Conservation (phyloP, 208 protist genomes). For the Herpetomonas tarakana region DNA sequence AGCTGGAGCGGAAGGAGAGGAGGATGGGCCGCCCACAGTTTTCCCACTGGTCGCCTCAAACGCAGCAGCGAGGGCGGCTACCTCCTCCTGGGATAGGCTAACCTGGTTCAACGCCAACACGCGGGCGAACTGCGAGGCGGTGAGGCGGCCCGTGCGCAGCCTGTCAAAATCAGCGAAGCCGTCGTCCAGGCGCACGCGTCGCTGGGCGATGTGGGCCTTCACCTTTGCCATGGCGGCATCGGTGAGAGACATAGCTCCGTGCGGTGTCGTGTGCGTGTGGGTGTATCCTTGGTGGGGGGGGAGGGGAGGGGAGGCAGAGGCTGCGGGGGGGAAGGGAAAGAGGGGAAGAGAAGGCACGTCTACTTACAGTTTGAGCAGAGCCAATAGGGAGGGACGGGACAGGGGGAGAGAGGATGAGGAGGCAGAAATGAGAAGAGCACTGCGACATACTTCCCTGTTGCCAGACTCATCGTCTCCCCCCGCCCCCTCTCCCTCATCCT, state of each 20-base stretch:
- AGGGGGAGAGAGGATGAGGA: no score
- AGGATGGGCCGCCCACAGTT: not conserved
- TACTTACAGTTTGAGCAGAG: no score
- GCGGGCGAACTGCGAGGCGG: constrained; percentile 67
- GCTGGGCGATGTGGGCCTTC: constrained; percentile 45
- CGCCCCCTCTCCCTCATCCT: no score
- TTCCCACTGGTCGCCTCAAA: constrained; percentile 36
- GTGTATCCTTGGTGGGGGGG: not conserved
- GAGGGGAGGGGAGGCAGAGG: no score
- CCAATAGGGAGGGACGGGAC: no score
- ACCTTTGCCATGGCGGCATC: constrained; percentile 39
- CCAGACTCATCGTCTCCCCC: no score
- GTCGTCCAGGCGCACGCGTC: constrained; percentile 73
- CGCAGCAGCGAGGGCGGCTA: constrained; percentile 21
- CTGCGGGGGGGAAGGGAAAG: no score
- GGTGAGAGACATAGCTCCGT: constrained; percentile 11
- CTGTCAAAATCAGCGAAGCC: constrained; percentile 86
- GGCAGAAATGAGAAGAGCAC: no score
- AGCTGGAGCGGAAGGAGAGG: not conserved
- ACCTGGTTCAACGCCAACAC: constrained; percentile 56
- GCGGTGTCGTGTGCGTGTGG: not conserved
- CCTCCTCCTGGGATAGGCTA: constrained; percentile 44
- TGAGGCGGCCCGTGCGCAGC: constrained; percentile 74
- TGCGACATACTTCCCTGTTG: no score
- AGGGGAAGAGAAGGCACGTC: no score